phyloP scores from a whole-genome alignment of 371 early-diverging fungal genomes.

The Entomophthora muscae region DNA sequence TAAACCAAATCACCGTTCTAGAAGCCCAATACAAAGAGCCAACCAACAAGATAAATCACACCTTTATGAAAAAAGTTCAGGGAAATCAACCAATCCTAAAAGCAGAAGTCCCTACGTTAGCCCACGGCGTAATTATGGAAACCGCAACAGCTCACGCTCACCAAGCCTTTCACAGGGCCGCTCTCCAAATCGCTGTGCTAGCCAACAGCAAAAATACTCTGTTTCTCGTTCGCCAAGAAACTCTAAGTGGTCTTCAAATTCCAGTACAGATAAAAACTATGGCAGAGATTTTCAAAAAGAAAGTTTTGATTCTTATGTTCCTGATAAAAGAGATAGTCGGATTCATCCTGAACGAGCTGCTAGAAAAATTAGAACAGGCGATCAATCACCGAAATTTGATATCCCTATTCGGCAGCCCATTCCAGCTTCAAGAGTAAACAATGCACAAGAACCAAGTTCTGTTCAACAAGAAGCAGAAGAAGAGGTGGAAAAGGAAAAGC shows the following conservation, averaged over 20 bases:
- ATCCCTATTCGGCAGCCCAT: neutral
- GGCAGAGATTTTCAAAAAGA: neutral
- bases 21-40: neutral
- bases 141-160: neutral
- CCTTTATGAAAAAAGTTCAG: neutral
- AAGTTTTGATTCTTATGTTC: neutral
- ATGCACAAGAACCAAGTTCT: neutral
- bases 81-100: neutral
- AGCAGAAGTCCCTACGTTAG: neutral
- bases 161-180: neutral
- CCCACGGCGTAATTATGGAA: neutral
- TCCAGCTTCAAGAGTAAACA: neutral
- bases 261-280: neutral
- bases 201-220: neutral
- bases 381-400: neutral
- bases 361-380: neutral
- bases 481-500: constrained; percentile 21
- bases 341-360: neutral
- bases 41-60: neutral
- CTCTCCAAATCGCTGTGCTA: neutral
- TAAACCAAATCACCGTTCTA: too few relatives aligned
- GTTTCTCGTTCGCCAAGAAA: neutral
- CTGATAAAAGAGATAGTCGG: neutral
- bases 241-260: neutral
- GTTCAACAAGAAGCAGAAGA: neutral